phyloP scores from a whole-genome alignment of 177 flowering plant genomes.

The Vitis hybrid region DNA sequence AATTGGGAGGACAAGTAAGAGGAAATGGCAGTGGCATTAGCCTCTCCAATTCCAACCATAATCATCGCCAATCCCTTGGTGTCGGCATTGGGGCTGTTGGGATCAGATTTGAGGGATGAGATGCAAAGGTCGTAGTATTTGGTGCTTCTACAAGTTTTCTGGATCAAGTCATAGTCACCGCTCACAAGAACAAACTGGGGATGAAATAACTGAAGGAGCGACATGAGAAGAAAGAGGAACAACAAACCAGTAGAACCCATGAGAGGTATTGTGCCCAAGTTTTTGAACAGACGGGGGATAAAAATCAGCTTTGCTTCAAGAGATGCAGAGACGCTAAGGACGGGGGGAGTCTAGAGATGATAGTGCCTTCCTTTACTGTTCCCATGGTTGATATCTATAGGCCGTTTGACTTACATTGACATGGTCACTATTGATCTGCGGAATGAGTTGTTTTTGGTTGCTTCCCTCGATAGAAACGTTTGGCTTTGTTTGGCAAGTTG shows the following conservation, averaged over 20 bases:
- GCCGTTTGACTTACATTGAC: not conserved
- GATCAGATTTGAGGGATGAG: conserved; percentile 47
- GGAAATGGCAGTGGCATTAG: conserved; percentile 53
- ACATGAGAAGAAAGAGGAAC: conserved; percentile 16
- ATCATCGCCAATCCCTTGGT: conserved; percentile 52
- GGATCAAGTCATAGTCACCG: conserved; percentile 30
- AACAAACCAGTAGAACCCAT: conserved; percentile 19
- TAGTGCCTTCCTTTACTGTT: not conserved
- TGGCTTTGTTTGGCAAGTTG: conserved; percentile 10
- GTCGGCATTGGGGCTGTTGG: conserved; percentile 44
- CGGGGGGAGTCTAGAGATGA: not conserved
- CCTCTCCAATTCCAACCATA: conserved; percentile 39
- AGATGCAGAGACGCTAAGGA: too few relatives aligned
- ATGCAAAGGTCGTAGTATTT: conserved; percentile 54
- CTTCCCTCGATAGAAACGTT: not conserved
- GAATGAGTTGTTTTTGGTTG: not conserved
- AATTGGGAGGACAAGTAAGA: conserved; percentile 41
- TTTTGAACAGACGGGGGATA: too few relatives aligned
- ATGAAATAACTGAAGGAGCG: not conserved
- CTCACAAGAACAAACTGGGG: conserved; percentile 5
- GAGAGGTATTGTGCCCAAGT: not conserved
- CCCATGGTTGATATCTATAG: not conserved
- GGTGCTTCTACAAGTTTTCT: conserved; percentile 54
- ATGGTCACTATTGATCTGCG: not conserved
- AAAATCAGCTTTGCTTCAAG: too few relatives aligned